Conservation (phyloP, 2,329 filamentous ascomycete genomes). For the Fusarium euwallaceae region DNA sequence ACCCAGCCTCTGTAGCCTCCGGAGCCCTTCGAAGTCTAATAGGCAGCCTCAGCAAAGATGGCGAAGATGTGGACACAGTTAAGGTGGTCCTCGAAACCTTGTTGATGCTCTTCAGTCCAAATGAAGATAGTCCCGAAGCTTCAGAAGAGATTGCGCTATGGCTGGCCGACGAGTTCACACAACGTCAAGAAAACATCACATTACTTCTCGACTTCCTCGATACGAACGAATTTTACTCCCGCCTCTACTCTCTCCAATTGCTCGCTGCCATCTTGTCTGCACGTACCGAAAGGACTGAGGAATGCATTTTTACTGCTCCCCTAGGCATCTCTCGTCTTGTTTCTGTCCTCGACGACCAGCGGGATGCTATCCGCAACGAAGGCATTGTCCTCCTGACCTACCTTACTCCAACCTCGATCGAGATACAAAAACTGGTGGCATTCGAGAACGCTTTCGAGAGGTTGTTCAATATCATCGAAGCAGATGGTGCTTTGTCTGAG, state of each 20-base stretch:
- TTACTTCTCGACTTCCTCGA: constrained; percentile 91
- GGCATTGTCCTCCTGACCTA: constrained; percentile 88
- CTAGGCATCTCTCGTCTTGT: constrained; percentile 90
- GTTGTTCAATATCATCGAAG: constrained; percentile 83
- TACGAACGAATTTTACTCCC: constrained; percentile 87
- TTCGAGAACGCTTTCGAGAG: constrained; percentile 95
- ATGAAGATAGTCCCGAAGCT: constrained; percentile 83
- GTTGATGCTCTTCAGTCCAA: constrained; percentile 87
- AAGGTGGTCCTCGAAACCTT: constrained; percentile 96
- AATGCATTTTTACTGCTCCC: constrained; percentile 91
- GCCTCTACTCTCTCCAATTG: constrained; percentile 91
- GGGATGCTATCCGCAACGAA: constrained; percentile 91
- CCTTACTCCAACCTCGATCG: constrained; percentile 85
- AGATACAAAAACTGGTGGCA: constrained; percentile 94
- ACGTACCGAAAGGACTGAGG: constrained; percentile 90
- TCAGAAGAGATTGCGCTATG: constrained; percentile 96
- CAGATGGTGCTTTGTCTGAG: constrained; percentile 84
- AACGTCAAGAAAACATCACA: constrained; percentile 96
- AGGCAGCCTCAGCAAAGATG: constrained; percentile 85
- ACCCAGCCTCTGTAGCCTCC: constrained; percentile 94
- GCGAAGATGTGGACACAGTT: constrained; percentile 94
- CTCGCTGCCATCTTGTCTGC: constrained; percentile 88
- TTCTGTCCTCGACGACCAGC: constrained; percentile 82
- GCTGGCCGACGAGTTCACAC: constrained; percentile 98
- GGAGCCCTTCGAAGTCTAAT: constrained; percentile 92